phyloP scores from a whole-genome alignment of 805 yeast genomes.

The Cyberlindnera amylophila region DNA sequence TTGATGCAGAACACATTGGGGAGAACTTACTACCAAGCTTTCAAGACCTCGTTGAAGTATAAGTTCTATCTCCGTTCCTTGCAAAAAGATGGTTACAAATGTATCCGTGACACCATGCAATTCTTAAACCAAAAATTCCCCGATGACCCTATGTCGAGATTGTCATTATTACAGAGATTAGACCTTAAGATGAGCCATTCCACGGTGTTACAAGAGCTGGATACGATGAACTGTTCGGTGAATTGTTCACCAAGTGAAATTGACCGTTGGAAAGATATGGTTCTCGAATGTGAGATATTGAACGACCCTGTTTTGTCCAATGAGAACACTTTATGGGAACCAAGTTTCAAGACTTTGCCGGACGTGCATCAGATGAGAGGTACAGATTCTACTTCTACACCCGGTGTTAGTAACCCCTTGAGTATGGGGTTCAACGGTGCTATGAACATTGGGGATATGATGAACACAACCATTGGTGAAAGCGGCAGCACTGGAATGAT shows the following conservation, averaged over 20 bases:
- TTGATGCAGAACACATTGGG: conserved; percentile 25
- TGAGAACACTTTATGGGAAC: conserved; percentile 24
- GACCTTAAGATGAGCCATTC: conserved; percentile 17
- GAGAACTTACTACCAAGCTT: conserved; percentile 21
- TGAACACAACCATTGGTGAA: neutral
- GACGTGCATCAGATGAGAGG: neutral
- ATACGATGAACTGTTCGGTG: conserved; percentile 18
- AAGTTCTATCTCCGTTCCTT: conserved; percentile 24
- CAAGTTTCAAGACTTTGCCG: conserved; percentile 16
- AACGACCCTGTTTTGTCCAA: conserved; percentile 13
- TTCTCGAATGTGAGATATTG: conserved; percentile 10
- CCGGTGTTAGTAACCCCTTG: neutral
- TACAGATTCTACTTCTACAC: neutral
- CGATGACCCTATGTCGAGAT: conserved; percentile 17
- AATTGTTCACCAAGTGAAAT: conserved; percentile 10
- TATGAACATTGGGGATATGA: conserved; percentile 5
- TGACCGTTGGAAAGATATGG: neutral
- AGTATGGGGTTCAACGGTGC: neutral
- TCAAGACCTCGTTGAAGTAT: conserved; percentile 23
- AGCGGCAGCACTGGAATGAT: no score
- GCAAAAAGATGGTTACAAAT: conserved; percentile 24
- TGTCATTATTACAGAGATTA: conserved; percentile 14
- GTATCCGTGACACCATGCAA: conserved; percentile 22
- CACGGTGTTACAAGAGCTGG: conserved; percentile 17
- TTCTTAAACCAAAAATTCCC: conserved; percentile 20